Evolutionary conservation across 192 early-diverging fungal genomes (phyloP).

Genomic region (Coemansia sp.): DNA sequence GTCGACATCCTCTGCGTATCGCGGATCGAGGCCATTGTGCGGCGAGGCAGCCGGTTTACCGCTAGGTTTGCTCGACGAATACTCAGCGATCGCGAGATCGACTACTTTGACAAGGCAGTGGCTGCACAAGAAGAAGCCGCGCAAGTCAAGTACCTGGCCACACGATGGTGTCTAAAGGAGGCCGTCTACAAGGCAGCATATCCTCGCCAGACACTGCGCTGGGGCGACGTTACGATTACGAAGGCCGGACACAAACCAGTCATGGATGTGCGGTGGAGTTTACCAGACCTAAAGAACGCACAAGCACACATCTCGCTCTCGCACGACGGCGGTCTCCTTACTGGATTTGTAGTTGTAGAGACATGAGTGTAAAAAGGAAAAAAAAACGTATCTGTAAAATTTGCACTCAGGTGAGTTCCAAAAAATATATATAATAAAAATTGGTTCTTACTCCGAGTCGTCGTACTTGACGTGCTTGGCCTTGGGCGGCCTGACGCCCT

Average conservation of each 20-base stretch:
- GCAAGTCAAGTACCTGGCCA: slow-evolving; percentile 29
- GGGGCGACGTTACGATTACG: slow-evolving; percentile 32
- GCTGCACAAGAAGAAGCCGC: background rate
- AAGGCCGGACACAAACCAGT: slow-evolving; percentile 21
- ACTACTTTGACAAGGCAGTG: background rate
- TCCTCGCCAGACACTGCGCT: slow-evolving; percentile 31
- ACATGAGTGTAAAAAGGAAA: background rate
- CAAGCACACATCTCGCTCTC: slow-evolving; percentile 35
- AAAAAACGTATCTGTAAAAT: background rate
- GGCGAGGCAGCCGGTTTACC: slow-evolving; percentile 46
- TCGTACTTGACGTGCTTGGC: slow-evolving; percentile 50
- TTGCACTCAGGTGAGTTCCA: background rate
- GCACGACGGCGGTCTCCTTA: slow-evolving; percentile 28
- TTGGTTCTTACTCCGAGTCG: background rate
- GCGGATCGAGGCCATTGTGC: slow-evolving; percentile 62
- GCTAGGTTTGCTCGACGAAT: slow-evolving; percentile 65
- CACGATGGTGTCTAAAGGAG: slow-evolving; percentile 52
- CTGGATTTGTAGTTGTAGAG: slow-evolving; percentile 36
- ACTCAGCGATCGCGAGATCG: slow-evolving; percentile 50
- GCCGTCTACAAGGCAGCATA: slow-evolving; percentile 52
- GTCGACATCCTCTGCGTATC: slow-evolving; percentile 75
- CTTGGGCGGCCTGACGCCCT: slow-evolving; percentile 32
- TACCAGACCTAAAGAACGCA: background rate
- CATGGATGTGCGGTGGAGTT: slow-evolving; percentile 20
- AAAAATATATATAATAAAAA: background rate